phyloP scores from a whole-genome alignment of 495 filamentous ascomycete genomes.

The Aspergillus sparsus region DNA sequence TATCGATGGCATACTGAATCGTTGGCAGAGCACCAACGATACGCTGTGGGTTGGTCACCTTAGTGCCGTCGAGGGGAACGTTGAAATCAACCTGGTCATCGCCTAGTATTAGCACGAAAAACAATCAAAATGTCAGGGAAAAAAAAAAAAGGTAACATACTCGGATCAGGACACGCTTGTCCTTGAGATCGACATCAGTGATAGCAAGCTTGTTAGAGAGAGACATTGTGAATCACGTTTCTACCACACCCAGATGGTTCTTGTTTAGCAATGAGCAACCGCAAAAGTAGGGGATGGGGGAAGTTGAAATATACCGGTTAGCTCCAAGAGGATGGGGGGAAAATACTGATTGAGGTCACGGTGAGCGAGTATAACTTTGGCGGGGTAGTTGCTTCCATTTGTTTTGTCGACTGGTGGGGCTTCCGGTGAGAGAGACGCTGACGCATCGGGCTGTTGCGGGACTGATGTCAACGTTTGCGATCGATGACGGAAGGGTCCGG shows the following conservation, averaged over 20 bases:
- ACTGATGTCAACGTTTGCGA: conserved; percentile 47
- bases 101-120: conserved; percentile 17
- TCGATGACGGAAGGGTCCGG: conserved; percentile 42
- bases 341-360: conserved; percentile 28
- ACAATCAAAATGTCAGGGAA: background rate
- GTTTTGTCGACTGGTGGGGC: conserved; percentile 34
- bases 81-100: conserved; percentile 92
- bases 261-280: conserved; percentile 11
- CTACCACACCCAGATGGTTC: conserved; percentile 5
- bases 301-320: conserved; percentile 14
- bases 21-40: conserved; percentile 96
- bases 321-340: conserved; percentile 6
- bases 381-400: conserved; percentile 27
- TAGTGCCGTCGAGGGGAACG: conserved; percentile 87
- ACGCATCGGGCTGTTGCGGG: conserved; percentile 50
- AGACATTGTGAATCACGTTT: conserved; percentile 69
- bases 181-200: conserved; percentile 93
- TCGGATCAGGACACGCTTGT: conserved; percentile 94
- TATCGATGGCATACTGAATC: conserved; percentile 94
- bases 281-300: conserved; percentile 9
- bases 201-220: conserved; percentile 97
- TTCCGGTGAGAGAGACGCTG: conserved; percentile 37
- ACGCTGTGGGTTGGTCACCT: conserved; percentile 83
- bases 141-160: conserved; percentile 54
- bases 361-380: conserved; percentile 25